These are phyloP conservation scores for Theileria orientalis DNA, from an alignment of 169 alveolate genomes.

Conservation along the genomic window DNA sequence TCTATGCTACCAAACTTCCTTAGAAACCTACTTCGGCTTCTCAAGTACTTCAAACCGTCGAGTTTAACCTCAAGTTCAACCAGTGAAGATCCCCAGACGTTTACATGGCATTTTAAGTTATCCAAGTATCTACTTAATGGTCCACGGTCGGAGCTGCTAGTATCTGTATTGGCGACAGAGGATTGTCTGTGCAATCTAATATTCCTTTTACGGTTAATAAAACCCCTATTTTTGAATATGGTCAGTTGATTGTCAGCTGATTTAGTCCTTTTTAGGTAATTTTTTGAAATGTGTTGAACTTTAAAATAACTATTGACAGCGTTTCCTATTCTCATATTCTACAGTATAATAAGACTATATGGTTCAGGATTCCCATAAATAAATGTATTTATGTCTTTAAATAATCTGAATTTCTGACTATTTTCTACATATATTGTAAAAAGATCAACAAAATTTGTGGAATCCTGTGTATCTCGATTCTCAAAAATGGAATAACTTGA, in stretches of 20 bases:
- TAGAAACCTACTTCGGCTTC: not conserved
- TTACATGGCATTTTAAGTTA: slow-evolving; percentile 37
- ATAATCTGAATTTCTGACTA: not conserved
- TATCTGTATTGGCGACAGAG: no score
- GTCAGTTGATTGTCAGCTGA: no score
- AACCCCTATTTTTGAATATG: no score
- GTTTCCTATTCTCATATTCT: not conserved
- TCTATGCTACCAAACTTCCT: slow-evolving; percentile 26
- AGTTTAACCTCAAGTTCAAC: slow-evolving; percentile 33
- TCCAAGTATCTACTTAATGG: slow-evolving; percentile 14
- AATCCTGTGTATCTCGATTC: slow-evolving; percentile 6
- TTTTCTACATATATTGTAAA: not conserved
- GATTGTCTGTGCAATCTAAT: no score
- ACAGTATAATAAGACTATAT: not conserved
- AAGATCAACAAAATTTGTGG: not conserved
- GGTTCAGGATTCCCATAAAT: not conserved
- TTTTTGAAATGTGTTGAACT: not conserved
- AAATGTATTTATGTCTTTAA: not conserved
- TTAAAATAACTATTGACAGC: not conserved
- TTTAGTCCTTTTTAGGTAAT: not conserved
- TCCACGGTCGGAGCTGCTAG: not conserved
- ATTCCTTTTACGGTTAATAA: no score
- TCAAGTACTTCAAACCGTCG: not conserved
- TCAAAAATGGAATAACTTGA: not conserved
- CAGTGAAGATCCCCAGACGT: slow-evolving; percentile 65